These are phyloP conservation scores for Odonthalia washingtoniensis DNA, from an alignment of 31 red algal genomes.

Conservation along the genomic window DNA sequence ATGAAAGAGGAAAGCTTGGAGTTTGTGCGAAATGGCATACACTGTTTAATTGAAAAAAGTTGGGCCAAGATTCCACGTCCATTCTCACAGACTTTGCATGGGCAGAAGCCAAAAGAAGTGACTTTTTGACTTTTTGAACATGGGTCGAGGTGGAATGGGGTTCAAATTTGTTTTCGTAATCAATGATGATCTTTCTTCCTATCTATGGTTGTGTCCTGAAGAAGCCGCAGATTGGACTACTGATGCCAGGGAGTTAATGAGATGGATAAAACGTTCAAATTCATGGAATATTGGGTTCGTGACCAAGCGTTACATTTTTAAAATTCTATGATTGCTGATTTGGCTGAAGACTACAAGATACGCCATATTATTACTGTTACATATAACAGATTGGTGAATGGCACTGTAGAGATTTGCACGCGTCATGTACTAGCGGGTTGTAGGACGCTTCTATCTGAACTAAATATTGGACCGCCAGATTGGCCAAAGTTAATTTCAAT, in stretches of 20 bases:
- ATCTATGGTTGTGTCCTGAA: not conserved
- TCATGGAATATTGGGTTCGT: not conserved
- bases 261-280: slow-evolving; percentile 13
- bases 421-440: slow-evolving; percentile 17
- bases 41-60: not conserved
- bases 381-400: slow-evolving; percentile 7
- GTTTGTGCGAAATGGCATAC: slow-evolving; percentile 13
- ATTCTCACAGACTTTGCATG: slow-evolving; percentile 22
- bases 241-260: not conserved
- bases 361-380: slow-evolving; percentile 25
- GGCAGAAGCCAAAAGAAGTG: slow-evolving; percentile 43
- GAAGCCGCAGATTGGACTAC: not conserved
- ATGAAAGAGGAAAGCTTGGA: not conserved
- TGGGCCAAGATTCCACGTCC: slow-evolving; percentile 14
- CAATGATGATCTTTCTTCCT: slow-evolving; percentile 52
- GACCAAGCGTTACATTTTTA: slow-evolving; percentile 21
- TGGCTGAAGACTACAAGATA: slow-evolving; percentile 16
- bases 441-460: slow-evolving; percentile 2
- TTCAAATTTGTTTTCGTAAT: slow-evolving; percentile 15
- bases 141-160: slow-evolving; percentile 23
- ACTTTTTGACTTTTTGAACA: slow-evolving; percentile 44
- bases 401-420: slow-evolving; percentile 6
- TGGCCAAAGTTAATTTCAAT: slow-evolving; percentile 12
- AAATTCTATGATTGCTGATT: not conserved
- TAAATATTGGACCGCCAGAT: not conserved